Conservation (phyloP, 805 yeast species). For the Nakazawaea wickerhamii region DNA sequence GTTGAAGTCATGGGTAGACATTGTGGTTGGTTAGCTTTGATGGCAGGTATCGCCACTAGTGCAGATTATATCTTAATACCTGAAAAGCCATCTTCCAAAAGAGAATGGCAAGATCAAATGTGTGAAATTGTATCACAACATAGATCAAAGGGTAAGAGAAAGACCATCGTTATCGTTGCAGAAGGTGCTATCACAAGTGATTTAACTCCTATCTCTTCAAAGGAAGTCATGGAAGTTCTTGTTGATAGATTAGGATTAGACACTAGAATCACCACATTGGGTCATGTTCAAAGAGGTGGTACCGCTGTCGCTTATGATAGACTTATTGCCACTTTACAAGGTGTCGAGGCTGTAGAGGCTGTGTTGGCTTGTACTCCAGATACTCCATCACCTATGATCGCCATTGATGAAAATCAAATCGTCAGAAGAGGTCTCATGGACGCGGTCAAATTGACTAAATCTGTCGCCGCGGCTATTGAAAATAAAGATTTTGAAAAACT, state of each 20-base stretch:
- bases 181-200: slow-evolving; percentile 78
- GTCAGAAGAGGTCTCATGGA: slow-evolving; percentile 65
- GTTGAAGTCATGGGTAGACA: slow-evolving; percentile 89
- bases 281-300: slow-evolving; percentile 84
- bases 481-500: slow-evolving; percentile 64
- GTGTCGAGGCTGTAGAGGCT: slow-evolving; percentile 77
- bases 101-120: slow-evolving; percentile 65
- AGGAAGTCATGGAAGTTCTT: slow-evolving; percentile 60
- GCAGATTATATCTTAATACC: slow-evolving; percentile 82
- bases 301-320: slow-evolving; percentile 74
- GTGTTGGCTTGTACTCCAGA: slow-evolving; percentile 62
- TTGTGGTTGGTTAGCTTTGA: slow-evolving; percentile 82
- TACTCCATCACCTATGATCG: slow-evolving; percentile 78
- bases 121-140: slow-evolving; percentile 58
- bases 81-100: slow-evolving; percentile 63
- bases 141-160: slow-evolving; percentile 67
- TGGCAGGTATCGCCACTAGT: slow-evolving; percentile 76
- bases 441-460: slow-evolving; percentile 65
- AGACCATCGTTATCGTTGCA: slow-evolving; percentile 75
- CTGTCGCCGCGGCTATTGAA: slow-evolving; percentile 66
- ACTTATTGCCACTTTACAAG: slow-evolving; percentile 69
- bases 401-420: slow-evolving; percentile 64
- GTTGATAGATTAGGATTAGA: slow-evolving; percentile 65
- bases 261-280: slow-evolving; percentile 71
- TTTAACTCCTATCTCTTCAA: slow-evolving; percentile 59